Base-by-base conservation (phyloP, 2,329 filamentous ascomycete genomes). In the Periconia sp. region DNA sequence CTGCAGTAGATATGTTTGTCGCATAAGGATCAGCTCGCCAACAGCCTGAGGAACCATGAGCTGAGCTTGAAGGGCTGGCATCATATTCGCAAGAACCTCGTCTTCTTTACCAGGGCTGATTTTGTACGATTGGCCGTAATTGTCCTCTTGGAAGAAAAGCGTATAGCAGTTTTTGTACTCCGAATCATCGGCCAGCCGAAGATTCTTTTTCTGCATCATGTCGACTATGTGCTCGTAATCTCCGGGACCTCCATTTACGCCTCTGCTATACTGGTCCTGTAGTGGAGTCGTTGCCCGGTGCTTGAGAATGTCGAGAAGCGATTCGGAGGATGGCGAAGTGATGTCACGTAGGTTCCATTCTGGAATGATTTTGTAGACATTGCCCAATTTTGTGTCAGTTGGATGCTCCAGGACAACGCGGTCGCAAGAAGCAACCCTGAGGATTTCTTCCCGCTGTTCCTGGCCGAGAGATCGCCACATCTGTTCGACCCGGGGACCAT, bases 311-410 rank as follows among this genome's bases (percentile, higher is more conserved):
- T 73, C 61, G 1, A 80, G 63, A 3, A 80, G 51, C 52, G 57
- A 68, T 15, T 58, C 43, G 0, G 77, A 70, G 1, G 60, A 63
- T 0, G 72, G 63, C 1, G 65, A 59, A 3, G 74, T 58, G 2
- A 81, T 62, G 20, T 81, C 76, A 8, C 61, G 66, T 1, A 81
- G 50, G 52, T 81, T 80, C 69, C 70, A 74, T 45, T 81, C 80
- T 0, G 78, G 76, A 0, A 75, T 58, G 2, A 79, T 43, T n/a
- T 74, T 76, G 59, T 56, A 74, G 15, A 74, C 61, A n/a, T 67
- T 66, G 0, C 74, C 76, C 20, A 78, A 14, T 0, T 72, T 69
- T 2, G 27, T 23, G 48, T 81, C 77, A 2, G 19, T 23, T 1
- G 71, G 51, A 43, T 76, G 61, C 50, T 71, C 70, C 17, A 79